Base-by-base conservation (phyloP, 2,329 filamentous ascomycete genomes). In the Geosmithia flava region DNA sequence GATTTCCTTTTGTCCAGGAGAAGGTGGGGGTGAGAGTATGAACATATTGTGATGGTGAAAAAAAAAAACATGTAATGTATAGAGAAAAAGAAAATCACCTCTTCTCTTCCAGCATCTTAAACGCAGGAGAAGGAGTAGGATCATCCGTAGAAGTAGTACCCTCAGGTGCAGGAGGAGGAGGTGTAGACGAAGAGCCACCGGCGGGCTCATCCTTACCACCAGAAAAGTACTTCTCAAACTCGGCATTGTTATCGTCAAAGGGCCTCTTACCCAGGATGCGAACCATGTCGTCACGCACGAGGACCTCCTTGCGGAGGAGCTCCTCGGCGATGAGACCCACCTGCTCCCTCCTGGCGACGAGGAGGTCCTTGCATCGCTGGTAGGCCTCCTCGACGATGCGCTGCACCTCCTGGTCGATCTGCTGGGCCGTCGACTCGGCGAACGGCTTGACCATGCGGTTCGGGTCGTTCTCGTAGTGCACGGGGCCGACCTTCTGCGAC, bases 161-260 rank as follows among this genome's bases (percentile, higher is more conserved):
- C 44, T 30, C n/a, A 30, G 47, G 71, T 3, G 33, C 6, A 11
- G 33, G 33, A 11, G 33, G 33, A 11, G 33, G 33, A 5, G 33
- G 15, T 37, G 33, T 13, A 5, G 33, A 37, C 11, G 33, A 37
- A 4, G 23, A 27, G 23, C 23, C 8, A 3, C 13, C 19, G 41
- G 41, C 30, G 76, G n/a, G n/a, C 58, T 74, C 53, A 52, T 77
- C 58, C 56, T 76, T 73, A 45, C 68, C 71, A 50, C 76, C 77
- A 56, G 82, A 77, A 65, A 98, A 98, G 72, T 95, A 98, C 73
- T 96, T 96, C 59, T 83, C 74, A 67, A 98, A 97, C 59, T 97
- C 90, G 58, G 86, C 83, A 48, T 68, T 65, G 48, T 68, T 65
- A 58, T 97, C 91, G 41, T 85, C 83, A 58, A 86, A 97, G 15